These are phyloP conservation scores for Nissolia schottii DNA, from an alignment of 306 rosid species.

Conservation along the genomic window DNA sequence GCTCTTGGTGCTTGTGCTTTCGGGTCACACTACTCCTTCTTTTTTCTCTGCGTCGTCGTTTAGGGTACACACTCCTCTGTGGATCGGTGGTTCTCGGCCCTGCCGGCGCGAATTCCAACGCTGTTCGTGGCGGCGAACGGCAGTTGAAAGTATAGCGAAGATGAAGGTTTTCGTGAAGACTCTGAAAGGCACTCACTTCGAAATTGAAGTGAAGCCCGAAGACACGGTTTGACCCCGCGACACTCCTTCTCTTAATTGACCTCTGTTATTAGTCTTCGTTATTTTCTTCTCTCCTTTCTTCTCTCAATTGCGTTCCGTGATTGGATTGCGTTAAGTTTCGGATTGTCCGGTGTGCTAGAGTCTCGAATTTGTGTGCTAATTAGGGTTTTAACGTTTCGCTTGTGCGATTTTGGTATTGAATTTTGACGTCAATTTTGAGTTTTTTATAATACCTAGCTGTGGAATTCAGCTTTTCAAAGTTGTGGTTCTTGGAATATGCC, in stretches of 20 bases:
- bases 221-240: conserved; percentile 46
- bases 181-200: conserved; percentile 87
- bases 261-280: neutral
- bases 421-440: conserved; percentile 15
- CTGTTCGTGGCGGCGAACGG: conserved; percentile 32
- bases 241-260: neutral
- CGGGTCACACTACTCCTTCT: conserved; percentile 25
- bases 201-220: conserved; percentile 71
- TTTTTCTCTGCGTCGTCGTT: conserved; percentile 8
- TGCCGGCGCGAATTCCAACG: conserved; percentile 28
- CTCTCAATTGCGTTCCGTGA: neutral
- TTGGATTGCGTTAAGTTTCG: conserved; percentile 5
- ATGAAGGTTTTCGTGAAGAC: conserved; percentile 93
- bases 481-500: neutral
- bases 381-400: conserved; percentile 41
- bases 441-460: neutral
- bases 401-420: conserved; percentile 1
- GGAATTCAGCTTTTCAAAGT: neutral
- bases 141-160: conserved; percentile 17
- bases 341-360: neutral
- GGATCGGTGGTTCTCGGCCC: conserved; percentile 32
- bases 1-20: conserved; percentile 20
- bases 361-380: conserved; percentile 8
- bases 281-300: neutral
- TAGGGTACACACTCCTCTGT: conserved; percentile 24